These are phyloP conservation scores for Saccharum officinarum DNA, from an alignment of 176 grass and related monocot genomes.

Conservation along the genomic window DNA sequence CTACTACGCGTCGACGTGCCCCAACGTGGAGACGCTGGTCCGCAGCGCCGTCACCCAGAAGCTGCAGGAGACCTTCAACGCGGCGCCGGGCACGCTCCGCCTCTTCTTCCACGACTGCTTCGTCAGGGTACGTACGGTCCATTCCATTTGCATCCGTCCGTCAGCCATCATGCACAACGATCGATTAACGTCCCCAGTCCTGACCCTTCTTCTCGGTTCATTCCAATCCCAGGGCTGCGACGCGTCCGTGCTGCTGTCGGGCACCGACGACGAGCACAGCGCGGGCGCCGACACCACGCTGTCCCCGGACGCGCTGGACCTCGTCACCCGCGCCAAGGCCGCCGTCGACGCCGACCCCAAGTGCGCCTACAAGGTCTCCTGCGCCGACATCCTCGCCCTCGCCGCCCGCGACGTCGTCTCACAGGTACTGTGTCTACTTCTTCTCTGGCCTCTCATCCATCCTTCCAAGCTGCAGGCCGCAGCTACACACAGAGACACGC, in stretches of 20 bases:
- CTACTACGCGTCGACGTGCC: slow-evolving; percentile 67
- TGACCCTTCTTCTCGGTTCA: too few relatives aligned
- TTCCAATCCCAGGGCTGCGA: slow-evolving; percentile 54
- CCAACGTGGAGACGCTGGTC: slow-evolving; percentile 65
- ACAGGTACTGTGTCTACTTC: slow-evolving; percentile 30
- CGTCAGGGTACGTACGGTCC: slow-evolving; percentile 45
- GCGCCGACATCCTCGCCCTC: slow-evolving; percentile 75
- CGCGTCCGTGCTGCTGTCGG: slow-evolving; percentile 64
- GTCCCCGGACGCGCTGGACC: slow-evolving; percentile 59
- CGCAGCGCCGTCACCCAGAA: slow-evolving; percentile 58
- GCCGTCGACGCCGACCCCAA: slow-evolving; percentile 60
- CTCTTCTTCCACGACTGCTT: slow-evolving; percentile 95
- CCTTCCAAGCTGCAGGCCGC: background rate
- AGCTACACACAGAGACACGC: background rate
- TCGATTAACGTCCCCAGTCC: background rate
- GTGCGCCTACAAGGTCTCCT: slow-evolving; percentile 74
- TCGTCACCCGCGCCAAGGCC: slow-evolving; percentile 63
- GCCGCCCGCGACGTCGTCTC: slow-evolving; percentile 70
- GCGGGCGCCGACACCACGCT: slow-evolving; percentile 64
- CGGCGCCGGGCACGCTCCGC: slow-evolving; percentile 68
- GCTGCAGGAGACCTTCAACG: slow-evolving; percentile 51
- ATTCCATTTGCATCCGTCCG: background rate
- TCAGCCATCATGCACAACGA: background rate
- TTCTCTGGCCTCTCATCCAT: background rate
- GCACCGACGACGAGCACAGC: slow-evolving; percentile 50